Base-by-base conservation (phyloP, 1,139 yeast species). In the Citeromyces siamensis region DNA sequence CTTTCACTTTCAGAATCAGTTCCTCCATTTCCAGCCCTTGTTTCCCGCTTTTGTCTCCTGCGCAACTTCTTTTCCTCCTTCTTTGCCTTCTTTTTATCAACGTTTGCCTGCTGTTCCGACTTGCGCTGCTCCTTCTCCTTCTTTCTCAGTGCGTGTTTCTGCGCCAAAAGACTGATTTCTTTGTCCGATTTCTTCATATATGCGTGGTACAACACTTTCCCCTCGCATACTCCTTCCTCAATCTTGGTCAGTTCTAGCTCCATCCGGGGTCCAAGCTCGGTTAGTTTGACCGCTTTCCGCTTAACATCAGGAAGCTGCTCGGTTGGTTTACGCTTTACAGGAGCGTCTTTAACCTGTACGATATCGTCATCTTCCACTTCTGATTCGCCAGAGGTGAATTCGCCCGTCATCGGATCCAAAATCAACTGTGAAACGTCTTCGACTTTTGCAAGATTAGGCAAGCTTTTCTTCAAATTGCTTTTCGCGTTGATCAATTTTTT, bases 181-280 rank as follows among this genome's bases (percentile, higher is more conserved):
- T 63, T 56, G 40, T 66, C 64, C 2, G 81, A 56, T 60, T 86
- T 88, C 39, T 63, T 61, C 41, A 84, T 64, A 38, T 63, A 66
- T 32, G 84, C 68, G 54, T 93, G 98, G 58, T 81, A 84, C 43
- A 93, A 58, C 13, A 93, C 84, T 60, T 85, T 86, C 35, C 98
- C 98, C 3, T 72, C 64, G 44, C 84, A 75, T 36, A 88, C 72
- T 13, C 94, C 95, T 54, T 90, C 97, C 58, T 90, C 97, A 41
- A 93, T 83, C 61, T 93, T 93, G 40, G 81, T 64, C 43, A 90
- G 64, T 37, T 75, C 64, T 59, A 93, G 64, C 46, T 73, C 75
- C 57, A 93, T 59, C 46, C 99, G 70, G 27, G 99, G 99, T 0
- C 99, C 99, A 40, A 88, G 64, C 58, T 93, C 99, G 1, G 90